Evolutionary conservation across 1,139 yeast species (phyloP).

Genomic region (Scheffersomyces lignicola): DNA sequence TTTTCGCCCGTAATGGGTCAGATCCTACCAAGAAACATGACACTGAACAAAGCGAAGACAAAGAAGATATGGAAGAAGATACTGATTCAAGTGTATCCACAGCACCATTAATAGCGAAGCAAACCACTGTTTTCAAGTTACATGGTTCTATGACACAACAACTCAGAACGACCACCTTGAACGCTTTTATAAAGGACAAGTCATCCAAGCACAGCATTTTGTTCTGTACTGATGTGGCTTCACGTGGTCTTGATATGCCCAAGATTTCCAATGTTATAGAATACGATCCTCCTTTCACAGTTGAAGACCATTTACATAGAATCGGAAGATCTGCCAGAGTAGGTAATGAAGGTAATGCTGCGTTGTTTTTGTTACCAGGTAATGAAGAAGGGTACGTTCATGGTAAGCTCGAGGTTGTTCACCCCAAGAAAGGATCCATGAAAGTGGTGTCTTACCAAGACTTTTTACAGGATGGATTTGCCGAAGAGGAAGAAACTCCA

Average conservation of each 20-base stretch:
- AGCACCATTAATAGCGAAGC: conserved; percentile 53
- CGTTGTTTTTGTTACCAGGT: conserved; percentile 81
- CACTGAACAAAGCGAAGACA: conserved; percentile 24
- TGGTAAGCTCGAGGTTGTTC: conserved; percentile 47
- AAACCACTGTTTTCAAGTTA: conserved; percentile 64
- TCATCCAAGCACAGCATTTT: conserved; percentile 57
- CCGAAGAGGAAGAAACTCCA: conserved; percentile 24
- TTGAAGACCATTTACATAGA: conserved; percentile 73
- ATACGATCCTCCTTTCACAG: conserved; percentile 67
- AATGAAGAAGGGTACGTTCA: conserved; percentile 82
- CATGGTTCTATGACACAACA: conserved; percentile 92
- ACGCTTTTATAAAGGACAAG: conserved; percentile 51
- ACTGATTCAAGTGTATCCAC: conserved; percentile 45
- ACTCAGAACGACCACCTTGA: conserved; percentile 73
- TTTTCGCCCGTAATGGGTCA: conserved; percentile 59
- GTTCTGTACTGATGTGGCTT: conserved; percentile 80
- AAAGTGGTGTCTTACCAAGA: conserved; percentile 50
- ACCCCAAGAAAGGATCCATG: conserved; percentile 54
- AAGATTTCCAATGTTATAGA: conserved; percentile 65
- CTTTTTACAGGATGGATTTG: conserved; percentile 61
- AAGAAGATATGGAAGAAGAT: conserved; percentile 19
- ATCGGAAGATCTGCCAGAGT: conserved; percentile 78
- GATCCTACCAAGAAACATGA: conserved; percentile 32
- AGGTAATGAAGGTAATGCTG: conserved; percentile 64
- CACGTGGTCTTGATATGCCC: conserved; percentile 72